Conservation (phyloP, 768 basidiomycete genomes). For the Mrakia blollopis region DNA sequence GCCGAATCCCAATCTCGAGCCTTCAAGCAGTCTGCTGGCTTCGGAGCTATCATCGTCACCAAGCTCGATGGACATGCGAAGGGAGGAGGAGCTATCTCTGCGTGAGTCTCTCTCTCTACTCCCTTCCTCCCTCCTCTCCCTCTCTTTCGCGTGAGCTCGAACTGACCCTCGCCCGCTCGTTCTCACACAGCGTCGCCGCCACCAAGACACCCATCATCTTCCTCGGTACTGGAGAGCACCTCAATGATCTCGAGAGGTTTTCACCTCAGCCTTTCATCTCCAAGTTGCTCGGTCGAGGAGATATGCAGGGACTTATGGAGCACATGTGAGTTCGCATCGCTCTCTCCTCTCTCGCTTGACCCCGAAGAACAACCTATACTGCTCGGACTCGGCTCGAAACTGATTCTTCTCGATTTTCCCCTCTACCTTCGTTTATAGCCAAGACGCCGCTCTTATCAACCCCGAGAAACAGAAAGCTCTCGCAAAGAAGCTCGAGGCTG, state of each 20-base stretch:
- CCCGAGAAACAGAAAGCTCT: constrained; percentile 97
- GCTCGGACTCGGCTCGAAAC: too few relatives aligned
- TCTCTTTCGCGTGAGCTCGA: too few relatives aligned
- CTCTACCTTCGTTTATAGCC: constrained; percentile 42
- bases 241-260: constrained; percentile 95
- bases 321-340: constrained; percentile 57
- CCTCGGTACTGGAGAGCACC: constrained; percentile 93
- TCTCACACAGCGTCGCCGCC: constrained; percentile 72
- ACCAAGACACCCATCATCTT: constrained; percentile 99
- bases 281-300: constrained; percentile 89
- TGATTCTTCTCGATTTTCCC: neutral
- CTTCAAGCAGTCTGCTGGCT: constrained; percentile 96
- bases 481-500: constrained; percentile 90
- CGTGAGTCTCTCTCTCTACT: constrained; percentile 55
- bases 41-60: constrained; percentile 98
- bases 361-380: too few relatives aligned
- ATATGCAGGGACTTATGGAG: constrained; percentile 95
- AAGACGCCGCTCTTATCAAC: constrained; percentile 85
- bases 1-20: constrained; percentile 93
- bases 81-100: constrained; percentile 97
- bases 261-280: constrained; percentile 95
- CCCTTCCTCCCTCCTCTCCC: neutral
- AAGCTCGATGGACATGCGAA: constrained; percentile 99
- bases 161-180: neutral
- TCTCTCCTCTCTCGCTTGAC: too few relatives aligned